Base-by-base conservation (phyloP, 1,139 yeast species). In the Tardiomyces blankii region DNA sequence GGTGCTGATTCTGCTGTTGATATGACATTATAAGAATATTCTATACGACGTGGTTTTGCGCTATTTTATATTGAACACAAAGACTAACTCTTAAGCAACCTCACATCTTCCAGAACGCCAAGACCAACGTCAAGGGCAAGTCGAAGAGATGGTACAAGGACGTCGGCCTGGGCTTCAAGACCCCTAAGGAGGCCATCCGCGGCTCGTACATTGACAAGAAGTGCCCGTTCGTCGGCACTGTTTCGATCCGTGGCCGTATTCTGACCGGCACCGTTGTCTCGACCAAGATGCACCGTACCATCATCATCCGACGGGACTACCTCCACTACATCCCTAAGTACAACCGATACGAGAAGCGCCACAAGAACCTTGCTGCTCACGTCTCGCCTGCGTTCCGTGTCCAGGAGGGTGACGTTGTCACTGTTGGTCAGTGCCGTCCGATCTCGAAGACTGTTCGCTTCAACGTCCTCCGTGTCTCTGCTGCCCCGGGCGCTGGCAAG, bases 261-360 rank as follows among this genome's bases (percentile, higher is more conserved):
- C 84, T 93, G 74, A 82, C 96, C 64, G 74, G 74, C 45, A 85
- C 95, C 70, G 99, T 93, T 75, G 96, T 91, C 62, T 91, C 98
- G 68, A 89, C 98, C 82, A 93, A 93, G 82, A 93, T 91, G 98
- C 98, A 91, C 94, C 93, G 99, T 82, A 93, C 99, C 69, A 84
- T 93, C 77, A 84, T 93, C 73, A 84, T 93, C 79, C 89, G 98
- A 84, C 91, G 99, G 80, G 98, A 91, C 72, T 93, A 93, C 93
- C 87, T 93, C 74, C 99, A 93, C 80, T 93, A 87, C 78, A 84
- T 91, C 74, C 95, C 97, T 75, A 91, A 93, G 85, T 91, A 91
- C 82, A 91, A 89, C 95, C 89, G 99, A 85, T 91, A 88, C 84
- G 99, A 91, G 81, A 91, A 91, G 87, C 89, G 99, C 81, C 99